These are phyloP conservation scores for Backusella circina DNA, from an alignment of 192 early-diverging fungal species.

Conservation along the genomic window DNA sequence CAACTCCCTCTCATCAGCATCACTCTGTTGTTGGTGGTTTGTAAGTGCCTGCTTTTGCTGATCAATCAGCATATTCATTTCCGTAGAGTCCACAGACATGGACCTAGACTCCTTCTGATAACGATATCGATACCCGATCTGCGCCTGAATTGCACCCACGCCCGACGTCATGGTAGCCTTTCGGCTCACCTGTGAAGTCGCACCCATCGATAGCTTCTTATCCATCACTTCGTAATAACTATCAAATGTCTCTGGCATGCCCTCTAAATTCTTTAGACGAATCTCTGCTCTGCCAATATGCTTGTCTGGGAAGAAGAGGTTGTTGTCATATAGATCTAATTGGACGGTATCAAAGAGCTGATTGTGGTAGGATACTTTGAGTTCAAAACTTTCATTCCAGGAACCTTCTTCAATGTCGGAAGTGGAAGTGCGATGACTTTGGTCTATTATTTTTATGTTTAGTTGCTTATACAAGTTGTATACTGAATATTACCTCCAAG, in stretches of 20 bases:
- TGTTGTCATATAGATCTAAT: slow-evolving; percentile 64
- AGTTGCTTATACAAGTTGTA: not conserved
- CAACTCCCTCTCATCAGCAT: slow-evolving; percentile 2
- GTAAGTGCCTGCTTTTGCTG: not conserved
- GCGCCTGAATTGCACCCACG: slow-evolving; percentile 68
- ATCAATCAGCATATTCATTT: slow-evolving; percentile 3
- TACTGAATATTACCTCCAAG: slow-evolving; percentile 2
- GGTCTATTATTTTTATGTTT: slow-evolving; percentile 40
- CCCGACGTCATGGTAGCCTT: slow-evolving; percentile 38
- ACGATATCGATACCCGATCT: slow-evolving; percentile 59
- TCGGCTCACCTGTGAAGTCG: slow-evolving; percentile 53
- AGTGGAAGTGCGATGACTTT: slow-evolving; percentile 62
- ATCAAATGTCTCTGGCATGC: slow-evolving; percentile 67
- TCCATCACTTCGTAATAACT: slow-evolving; percentile 80
- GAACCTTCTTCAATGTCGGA: slow-evolving; percentile 53
- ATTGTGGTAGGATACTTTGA: slow-evolving; percentile 64
- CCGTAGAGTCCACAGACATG: not conserved
- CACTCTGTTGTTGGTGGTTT: not conserved
- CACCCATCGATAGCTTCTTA: slow-evolving; percentile 56
- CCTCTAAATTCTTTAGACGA: slow-evolving; percentile 54
- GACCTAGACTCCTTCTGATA: not conserved
- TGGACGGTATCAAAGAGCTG: slow-evolving; percentile 75
- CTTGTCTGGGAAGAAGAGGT: slow-evolving; percentile 58
- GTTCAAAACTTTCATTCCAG: slow-evolving; percentile 76
- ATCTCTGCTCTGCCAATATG: slow-evolving; percentile 71